These are phyloP conservation scores for Suaeda aralocaspica DNA, from an alignment of 148 eudicot species.

Conservation along the genomic window DNA sequence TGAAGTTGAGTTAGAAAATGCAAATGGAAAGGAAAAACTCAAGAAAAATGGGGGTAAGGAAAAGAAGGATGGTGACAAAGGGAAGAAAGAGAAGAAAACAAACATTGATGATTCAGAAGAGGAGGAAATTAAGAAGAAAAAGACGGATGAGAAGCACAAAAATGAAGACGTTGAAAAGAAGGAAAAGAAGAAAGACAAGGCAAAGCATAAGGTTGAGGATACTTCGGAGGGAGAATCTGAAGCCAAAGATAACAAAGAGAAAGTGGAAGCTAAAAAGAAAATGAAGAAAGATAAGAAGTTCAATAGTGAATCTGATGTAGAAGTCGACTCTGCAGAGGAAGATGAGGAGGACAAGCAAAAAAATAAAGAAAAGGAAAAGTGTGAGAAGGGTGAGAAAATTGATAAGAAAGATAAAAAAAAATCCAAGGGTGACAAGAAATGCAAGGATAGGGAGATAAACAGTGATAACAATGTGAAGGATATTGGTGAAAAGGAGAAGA, in stretches of 20 bases:
- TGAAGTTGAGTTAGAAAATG: slow-evolving; percentile 19
- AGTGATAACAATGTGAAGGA: slow-evolving; percentile 23
- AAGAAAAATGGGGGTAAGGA: slow-evolving; percentile 16
- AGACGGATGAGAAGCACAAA: slow-evolving; percentile 25
- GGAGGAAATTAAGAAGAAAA: slow-evolving; percentile 13
- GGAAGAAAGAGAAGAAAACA: slow-evolving; percentile 18
- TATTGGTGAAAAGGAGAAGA: slow-evolving; percentile 16
- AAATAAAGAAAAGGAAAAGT: slow-evolving; percentile 5
- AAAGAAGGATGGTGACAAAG: slow-evolving; percentile 13
- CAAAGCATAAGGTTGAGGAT: slow-evolving; percentile 13
- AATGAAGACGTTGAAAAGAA: slow-evolving; percentile 8
- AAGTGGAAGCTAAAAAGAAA: slow-evolving; percentile 13
- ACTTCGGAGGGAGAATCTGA: slow-evolving; percentile 5
- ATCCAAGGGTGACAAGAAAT: background rate
- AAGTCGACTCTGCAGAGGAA: slow-evolving; percentile 9
- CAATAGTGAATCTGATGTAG: slow-evolving; percentile 2
- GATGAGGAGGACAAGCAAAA: slow-evolving; percentile 11
- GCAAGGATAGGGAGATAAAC: too few species aligned
- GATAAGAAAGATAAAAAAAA: slow-evolving; percentile 20
- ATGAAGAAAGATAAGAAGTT: background rate
- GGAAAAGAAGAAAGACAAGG: slow-evolving; percentile 14
- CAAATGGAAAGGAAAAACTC: slow-evolving; percentile 12
- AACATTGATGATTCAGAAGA: slow-evolving; percentile 8
- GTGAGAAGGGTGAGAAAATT: too few species aligned
- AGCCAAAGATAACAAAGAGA: slow-evolving; percentile 6